phyloP scores from a whole-genome alignment of 192 early-diverging fungal species.

The Martensiomyces pterosporus region DNA sequence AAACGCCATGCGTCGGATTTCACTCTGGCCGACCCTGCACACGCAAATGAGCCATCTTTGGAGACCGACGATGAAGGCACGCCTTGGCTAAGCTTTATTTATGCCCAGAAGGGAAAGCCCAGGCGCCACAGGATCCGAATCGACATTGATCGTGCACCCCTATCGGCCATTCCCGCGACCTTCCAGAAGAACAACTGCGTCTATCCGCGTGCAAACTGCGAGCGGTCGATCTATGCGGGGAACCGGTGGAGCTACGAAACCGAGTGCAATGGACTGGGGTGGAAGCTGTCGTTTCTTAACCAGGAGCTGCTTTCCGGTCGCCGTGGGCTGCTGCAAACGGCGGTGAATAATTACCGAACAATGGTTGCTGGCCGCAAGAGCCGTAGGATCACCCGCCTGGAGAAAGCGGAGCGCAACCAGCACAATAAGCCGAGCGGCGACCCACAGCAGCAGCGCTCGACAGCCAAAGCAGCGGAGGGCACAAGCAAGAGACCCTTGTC shows the following conservation, averaged over 20 bases:
- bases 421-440: neutral
- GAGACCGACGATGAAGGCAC: conserved; percentile 21
- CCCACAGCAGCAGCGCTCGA: too few relatives aligned
- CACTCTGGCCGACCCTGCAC: too few relatives aligned
- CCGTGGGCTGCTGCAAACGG: conserved; percentile 76
- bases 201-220: conserved; percentile 75
- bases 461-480: too few relatives aligned
- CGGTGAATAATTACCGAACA: conserved; percentile 78
- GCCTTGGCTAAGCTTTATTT: conserved; percentile 41
- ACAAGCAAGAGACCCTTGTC: too few relatives aligned
- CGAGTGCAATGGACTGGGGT: conserved; percentile 79
- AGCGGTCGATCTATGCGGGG: conserved; percentile 62
- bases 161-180: conserved; percentile 45
- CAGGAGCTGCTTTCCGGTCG: conserved; percentile 57
- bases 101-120: conserved; percentile 57
- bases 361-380: conserved; percentile 66
- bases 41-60: conserved; percentile 20
- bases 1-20: too few relatives aligned
- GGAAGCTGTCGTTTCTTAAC: conserved; percentile 81
- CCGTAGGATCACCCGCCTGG: conserved; percentile 67
- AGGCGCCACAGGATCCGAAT: conserved; percentile 64
- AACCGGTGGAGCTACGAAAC: conserved; percentile 83
- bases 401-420: conserved; percentile 52
- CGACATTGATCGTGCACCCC: conserved; percentile 60
- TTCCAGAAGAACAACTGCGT: conserved; percentile 77